A percentile compares a stretch with the other conserved stretches of the same genome.
Conservation (phyloP, 352 stramenopile species). For the Pythium diclinum region DNA sequence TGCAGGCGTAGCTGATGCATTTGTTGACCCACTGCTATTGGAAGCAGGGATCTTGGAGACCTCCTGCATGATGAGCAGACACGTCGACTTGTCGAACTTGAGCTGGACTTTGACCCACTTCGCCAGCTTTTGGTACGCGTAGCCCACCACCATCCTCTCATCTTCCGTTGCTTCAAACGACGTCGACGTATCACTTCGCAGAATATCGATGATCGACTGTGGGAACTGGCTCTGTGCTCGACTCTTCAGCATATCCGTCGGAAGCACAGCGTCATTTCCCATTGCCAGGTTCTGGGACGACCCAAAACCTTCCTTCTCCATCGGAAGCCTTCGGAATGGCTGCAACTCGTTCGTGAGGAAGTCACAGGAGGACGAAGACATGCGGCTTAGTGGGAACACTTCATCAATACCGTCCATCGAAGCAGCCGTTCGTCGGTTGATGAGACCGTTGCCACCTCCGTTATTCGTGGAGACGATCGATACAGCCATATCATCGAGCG, state of each 20-base stretch:
- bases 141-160: constrained; percentile 48
- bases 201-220: constrained; percentile 69
- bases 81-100: constrained; percentile 68
- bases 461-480: constrained; percentile 11
- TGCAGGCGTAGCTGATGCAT: not conserved
- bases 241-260: constrained; percentile 70
- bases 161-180: constrained; percentile 59
- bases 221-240: constrained; percentile 69
- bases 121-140: constrained; percentile 67
- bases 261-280: constrained; percentile 53
- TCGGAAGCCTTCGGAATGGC: constrained; percentile 58
- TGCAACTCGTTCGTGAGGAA: constrained; percentile 64
- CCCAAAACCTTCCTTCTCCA: constrained; percentile 72
- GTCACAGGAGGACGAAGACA: constrained; percentile 60
- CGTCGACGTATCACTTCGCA: constrained; percentile 53
- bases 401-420: constrained; percentile 42
- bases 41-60: constrained; percentile 18
- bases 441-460: not conserved
- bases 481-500: constrained; percentile 37
- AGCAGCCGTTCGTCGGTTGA: constrained; percentile 2
- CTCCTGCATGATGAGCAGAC: constrained; percentile 36
- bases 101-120: constrained; percentile 76
- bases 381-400: constrained; percentile 47
- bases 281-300: constrained; percentile 56
- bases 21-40: not conserved